These are phyloP conservation scores for Blastomyces gilchristii DNA, from an alignment of 2,329 filamentous ascomycete genomes.

Conservation along the genomic window DNA sequence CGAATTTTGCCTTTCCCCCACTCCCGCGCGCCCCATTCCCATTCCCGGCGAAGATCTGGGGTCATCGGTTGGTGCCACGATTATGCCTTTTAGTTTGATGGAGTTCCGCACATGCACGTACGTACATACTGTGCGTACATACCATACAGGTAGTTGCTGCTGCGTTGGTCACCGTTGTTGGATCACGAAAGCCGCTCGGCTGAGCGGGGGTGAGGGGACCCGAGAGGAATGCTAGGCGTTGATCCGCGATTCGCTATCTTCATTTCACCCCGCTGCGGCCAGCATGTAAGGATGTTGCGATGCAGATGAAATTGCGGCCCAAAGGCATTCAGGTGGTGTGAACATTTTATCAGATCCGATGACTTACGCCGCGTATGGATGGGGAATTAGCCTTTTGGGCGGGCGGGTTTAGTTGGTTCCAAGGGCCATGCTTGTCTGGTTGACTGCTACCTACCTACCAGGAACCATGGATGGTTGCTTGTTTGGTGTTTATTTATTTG, in stretches of 20 bases:
- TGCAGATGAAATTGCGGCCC: conserved; percentile 2
- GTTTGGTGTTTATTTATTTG: not conserved
- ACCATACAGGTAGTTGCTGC: not conserved
- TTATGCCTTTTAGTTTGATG: not conserved
- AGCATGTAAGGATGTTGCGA: not conserved
- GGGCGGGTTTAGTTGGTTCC: not conserved
- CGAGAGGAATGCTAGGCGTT: not conserved
- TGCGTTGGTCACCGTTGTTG: not conserved
- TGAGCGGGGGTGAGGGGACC: no score
- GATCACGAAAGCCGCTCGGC: not conserved
- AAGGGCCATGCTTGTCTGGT: no score
- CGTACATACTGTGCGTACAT: not conserved
- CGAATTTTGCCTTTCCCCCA: no score
- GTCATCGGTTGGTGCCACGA: conserved; percentile 4
- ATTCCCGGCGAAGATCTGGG: not conserved
- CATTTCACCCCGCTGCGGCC: not conserved
- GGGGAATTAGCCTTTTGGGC: not conserved
- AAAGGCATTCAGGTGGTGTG: not conserved
- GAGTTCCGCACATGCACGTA: not conserved
- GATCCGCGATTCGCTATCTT: not conserved
- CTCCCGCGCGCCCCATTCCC: not conserved
- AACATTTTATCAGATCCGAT: not conserved
- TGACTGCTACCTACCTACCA: not conserved
- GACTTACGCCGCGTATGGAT: not conserved
- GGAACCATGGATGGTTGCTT: conserved; percentile 2